phyloP scores from a whole-genome alignment of 768 basidiomycete genomes.

The Mycena floridula region DNA sequence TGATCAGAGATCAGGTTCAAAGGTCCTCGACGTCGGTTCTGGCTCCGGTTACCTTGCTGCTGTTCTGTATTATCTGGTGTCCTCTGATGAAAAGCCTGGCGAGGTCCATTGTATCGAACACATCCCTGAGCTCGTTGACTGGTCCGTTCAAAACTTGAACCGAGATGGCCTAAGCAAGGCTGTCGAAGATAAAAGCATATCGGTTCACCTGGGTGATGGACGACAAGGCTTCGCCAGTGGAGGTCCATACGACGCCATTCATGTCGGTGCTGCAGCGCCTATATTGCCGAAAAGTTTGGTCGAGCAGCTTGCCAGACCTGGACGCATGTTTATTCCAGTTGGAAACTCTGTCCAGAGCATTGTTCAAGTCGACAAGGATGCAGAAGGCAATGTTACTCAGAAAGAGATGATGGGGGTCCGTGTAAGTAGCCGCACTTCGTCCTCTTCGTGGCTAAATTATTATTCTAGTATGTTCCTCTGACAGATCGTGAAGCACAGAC shows the following conservation, averaged over 20 bases:
- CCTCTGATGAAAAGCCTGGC: conserved; percentile 32
- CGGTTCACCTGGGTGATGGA: conserved; percentile 74
- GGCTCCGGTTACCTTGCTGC: conserved; percentile 86
- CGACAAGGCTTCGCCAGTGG: too few relatives aligned
- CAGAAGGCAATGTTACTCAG: conserved; percentile 55
- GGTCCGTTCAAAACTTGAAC: conserved; percentile 62
- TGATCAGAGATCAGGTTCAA: conserved; percentile 27
- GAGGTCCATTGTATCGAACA: conserved; percentile 91
- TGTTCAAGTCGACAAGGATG: conserved; percentile 10
- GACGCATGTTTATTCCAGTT: conserved; percentile 91
- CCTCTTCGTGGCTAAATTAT: background rate
- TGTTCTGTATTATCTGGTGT: conserved; percentile 72
- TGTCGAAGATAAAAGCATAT: conserved; percentile 48
- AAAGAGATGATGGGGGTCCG: conserved; percentile 74
- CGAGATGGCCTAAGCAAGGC: conserved; percentile 56
- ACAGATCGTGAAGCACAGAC: conserved; percentile 52
- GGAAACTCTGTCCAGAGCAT: conserved; percentile 30
- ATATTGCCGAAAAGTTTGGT: conserved; percentile 63
- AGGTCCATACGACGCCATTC: conserved; percentile 80
- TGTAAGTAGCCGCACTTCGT: conserved; percentile 36
- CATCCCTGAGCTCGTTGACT: conserved; percentile 68
- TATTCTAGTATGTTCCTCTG: conserved; percentile 57
- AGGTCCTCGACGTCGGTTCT: conserved; percentile 85
- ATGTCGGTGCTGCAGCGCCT: conserved; percentile 91
- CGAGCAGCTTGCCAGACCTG: conserved; percentile 70